Conservation (phyloP, 2,329 filamentous ascomycete species). For the Pseudogymnoascus pannorum region DNA sequence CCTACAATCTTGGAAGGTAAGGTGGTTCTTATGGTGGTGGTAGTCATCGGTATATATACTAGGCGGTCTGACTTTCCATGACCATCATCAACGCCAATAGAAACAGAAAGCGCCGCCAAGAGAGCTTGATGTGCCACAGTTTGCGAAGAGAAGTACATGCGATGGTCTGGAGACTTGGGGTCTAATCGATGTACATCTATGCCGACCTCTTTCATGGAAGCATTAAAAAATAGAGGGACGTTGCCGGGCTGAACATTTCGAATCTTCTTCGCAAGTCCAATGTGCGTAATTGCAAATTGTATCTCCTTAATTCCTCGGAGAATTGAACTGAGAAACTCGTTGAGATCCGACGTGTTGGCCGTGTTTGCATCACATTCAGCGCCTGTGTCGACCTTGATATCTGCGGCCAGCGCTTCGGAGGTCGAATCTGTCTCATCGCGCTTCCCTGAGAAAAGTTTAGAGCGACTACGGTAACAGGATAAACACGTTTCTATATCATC, state of each 20-base stretch:
- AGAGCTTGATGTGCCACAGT: slow-evolving; percentile 94
- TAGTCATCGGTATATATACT: slow-evolving; percentile 94
- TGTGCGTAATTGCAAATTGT: slow-evolving; percentile 87
- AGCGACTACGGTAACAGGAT: slow-evolving; percentile 32
- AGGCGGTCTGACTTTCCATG: slow-evolving; percentile 77
- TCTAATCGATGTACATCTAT: slow-evolving; percentile 89
- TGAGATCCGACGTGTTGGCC: slow-evolving; percentile 82
- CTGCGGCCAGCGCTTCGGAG: slow-evolving; percentile 61
- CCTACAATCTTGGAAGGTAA: slow-evolving; percentile 90
- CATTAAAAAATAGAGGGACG: slow-evolving; percentile 70
- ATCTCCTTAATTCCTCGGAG: slow-evolving; percentile 91
- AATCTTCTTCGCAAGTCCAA: slow-evolving; percentile 77
- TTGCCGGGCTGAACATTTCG: slow-evolving; percentile 58
- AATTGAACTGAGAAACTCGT: slow-evolving; percentile 84
- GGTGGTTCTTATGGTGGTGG: slow-evolving; percentile 88
- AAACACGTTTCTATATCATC: slow-evolving; percentile 70
- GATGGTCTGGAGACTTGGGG: slow-evolving; percentile 84
- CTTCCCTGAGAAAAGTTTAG: slow-evolving; percentile 18
- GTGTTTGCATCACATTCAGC: slow-evolving; percentile 51
- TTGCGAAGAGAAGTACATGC: slow-evolving; percentile 94
- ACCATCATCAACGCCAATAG: slow-evolving; percentile 86
- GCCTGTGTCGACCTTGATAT: slow-evolving; percentile 59
- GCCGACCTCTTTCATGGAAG: slow-evolving; percentile 93
- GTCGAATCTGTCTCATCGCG: slow-evolving; percentile 8
- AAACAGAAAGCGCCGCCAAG: slow-evolving; percentile 84